phyloP scores from a whole-genome alignment of 495 filamentous ascomycete genomes.

The Aspergillus heteromorphus region DNA sequence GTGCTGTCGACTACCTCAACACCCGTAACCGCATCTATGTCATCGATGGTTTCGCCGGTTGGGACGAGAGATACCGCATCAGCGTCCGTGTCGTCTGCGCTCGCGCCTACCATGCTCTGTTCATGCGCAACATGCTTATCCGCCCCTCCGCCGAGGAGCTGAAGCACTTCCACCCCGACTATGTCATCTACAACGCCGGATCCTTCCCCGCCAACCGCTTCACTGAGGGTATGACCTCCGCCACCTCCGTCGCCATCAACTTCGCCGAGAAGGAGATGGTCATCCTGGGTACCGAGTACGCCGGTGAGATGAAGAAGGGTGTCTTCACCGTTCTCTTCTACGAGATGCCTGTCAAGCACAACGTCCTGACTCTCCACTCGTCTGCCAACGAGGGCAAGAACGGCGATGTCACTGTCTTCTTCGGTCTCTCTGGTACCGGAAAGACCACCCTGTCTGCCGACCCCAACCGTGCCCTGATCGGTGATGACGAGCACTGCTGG shows the following conservation, averaged over 20 bases:
- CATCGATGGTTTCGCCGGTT: constrained; percentile 93
- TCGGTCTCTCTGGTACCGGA: constrained; percentile 95
- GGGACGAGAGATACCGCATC: constrained; percentile 98
- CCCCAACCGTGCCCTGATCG: constrained; percentile 91
- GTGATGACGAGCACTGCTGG: constrained; percentile 99
- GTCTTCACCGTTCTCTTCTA: constrained; percentile 99
- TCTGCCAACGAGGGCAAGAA: constrained; percentile 86
- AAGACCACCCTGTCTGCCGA: constrained; percentile 98
- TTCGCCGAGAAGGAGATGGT: constrained; percentile 94
- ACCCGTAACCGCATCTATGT: constrained; percentile 98
- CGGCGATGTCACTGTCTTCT: constrained; percentile 96
- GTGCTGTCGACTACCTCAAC: constrained; percentile 97
- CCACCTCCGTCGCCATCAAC: constrained; percentile 81
- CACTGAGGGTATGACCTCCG: constrained; percentile 97
- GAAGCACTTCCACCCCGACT: constrained; percentile 95
- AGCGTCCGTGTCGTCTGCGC: constrained; percentile 97
- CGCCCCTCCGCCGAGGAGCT: constrained; percentile 84
- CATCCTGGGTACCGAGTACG: constrained; percentile 97
- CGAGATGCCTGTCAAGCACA: constrained; percentile 99
- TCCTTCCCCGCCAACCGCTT: constrained; percentile 98
- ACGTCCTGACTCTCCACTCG: constrained; percentile 94
- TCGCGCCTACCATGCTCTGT: constrained; percentile 97
- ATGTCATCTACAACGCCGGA: constrained; percentile 99
- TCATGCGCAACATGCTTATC: constrained; percentile 99
- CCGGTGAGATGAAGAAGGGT: constrained; percentile 99